These are phyloP conservation scores for Eucalyptus erythrocorys DNA, from an alignment of 345 rosid genomes.

Conservation along the genomic window DNA sequence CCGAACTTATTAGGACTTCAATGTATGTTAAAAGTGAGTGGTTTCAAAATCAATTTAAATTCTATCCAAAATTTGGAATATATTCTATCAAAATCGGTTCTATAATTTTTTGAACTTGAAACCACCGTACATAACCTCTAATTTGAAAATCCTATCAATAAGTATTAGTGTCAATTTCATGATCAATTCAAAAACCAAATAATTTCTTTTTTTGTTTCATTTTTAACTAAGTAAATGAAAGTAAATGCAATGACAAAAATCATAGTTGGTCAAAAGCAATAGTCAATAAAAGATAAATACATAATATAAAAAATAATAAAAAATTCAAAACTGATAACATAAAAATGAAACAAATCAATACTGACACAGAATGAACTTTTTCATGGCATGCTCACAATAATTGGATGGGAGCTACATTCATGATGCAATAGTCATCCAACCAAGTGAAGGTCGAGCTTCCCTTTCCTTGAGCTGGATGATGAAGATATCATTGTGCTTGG, in stretches of 20 bases:
- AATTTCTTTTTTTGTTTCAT: neutral
- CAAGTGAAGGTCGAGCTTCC: neutral
- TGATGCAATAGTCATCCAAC: conserved; percentile 16
- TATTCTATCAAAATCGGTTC: accelerated
- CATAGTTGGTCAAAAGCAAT: neutral
- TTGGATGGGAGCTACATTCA: conserved; percentile 27
- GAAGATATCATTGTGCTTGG: conserved; percentile 18
- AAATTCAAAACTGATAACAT: no score
- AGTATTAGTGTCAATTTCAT: no score
- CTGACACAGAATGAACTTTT: conserved; percentile 16
- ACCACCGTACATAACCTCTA: no score
- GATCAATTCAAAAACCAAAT: no score
- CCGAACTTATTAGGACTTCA: neutral
- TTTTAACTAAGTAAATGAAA: neutral
- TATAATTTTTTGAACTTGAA: no score
- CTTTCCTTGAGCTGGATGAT: conserved; percentile 3
- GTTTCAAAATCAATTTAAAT: neutral
- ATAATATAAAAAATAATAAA: no score
- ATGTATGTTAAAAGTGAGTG: neutral
- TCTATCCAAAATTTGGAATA: neutral
- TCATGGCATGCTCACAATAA: conserved; percentile 44
- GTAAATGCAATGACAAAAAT: no score
- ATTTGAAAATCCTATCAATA: no score
- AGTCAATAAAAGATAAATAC: neutral
- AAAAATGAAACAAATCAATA: neutral